Evolutionary conservation across 2,329 filamentous ascomycete genomes (phyloP), one percentile per base, ranked within the genome.

Genomic region (Cytospora paraplurivora): DNA sequence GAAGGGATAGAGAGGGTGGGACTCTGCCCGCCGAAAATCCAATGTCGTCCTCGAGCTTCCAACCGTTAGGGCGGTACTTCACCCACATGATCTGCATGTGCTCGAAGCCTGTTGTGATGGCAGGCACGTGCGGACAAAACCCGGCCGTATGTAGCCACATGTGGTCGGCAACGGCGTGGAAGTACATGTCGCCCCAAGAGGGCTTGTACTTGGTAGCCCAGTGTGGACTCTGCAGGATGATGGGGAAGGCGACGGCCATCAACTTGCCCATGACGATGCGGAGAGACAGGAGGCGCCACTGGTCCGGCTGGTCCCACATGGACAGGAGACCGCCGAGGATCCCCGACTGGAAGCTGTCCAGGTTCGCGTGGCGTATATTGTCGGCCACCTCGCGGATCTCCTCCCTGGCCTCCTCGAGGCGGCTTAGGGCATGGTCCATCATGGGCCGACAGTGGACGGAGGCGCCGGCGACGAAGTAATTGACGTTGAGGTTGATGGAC

Each of bases 391-490:
- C 65, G 0, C 81, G 82, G 2, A 90, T 69, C 1, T 79, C 77
- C 4, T 77, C 74, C 1, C 80, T 75, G 0, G 85, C 84, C 51
- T 82, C 75, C 1, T 81, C 75, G 79, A 90, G 87, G 0, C 81
- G 80, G 2, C 83, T 76, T 3, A 87, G 68, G 0, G 83, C 85
- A 21, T 52, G 67, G n/a, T 62, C 56, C 69, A 71, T 73, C 69
- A 74, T 68, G 49, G 59, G 37, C 2, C 35, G 52, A 64, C 67
- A 71, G 19, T 58, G 59, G 15, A 73, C 67, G 4, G 69, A 69
- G 8, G 67, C 66, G 13, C 68, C 73, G 19, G 68, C 68, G 52
- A 74, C 59, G 65, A 68, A 75, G 65, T 68, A 65, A 56, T 69
- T 67, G 11, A 69, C 65, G 63, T 71, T 70, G 32, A 53, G 57